These are phyloP conservation scores for Sequoiadendron giganteum DNA, from an alignment of 75 land plant genomes.

Conservation along the genomic window DNA sequence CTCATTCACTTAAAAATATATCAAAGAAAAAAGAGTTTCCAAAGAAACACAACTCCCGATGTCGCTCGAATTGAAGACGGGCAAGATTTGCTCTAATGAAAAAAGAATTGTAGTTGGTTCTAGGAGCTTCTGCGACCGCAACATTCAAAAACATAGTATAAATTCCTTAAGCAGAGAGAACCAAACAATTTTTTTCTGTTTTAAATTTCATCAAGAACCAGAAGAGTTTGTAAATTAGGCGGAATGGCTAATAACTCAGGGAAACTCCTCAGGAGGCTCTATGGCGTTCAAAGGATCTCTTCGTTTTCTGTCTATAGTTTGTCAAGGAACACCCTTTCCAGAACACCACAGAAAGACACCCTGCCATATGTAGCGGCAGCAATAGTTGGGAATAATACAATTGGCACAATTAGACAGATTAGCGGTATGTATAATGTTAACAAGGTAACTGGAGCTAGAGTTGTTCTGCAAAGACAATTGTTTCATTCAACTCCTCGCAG, in stretches of 20 bases:
- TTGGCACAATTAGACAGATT: neutral
- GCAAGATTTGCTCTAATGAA: neutral
- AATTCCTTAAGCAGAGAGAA: neutral
- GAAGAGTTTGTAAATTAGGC: neutral
- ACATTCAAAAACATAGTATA: neutral
- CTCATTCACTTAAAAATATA: too few species aligned
- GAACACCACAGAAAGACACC: neutral
- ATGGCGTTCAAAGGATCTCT: neutral
- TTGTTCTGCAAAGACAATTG: neutral
- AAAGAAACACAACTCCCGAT: too few species aligned
- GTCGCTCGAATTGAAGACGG: neutral
- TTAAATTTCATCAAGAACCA: neutral
- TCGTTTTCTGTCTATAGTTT: neutral
- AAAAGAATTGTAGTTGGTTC: neutral
- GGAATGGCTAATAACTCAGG: neutral
- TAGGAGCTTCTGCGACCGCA: conserved; percentile 1
- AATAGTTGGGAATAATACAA: neutral
- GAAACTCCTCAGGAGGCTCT: neutral
- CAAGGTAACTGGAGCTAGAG: neutral
- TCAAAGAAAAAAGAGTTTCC: too few species aligned
- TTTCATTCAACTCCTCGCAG: neutral
- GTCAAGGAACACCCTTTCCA: neutral
- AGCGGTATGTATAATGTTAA: neutral
- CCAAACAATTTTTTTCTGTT: neutral
- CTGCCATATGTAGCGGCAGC: neutral